Base-by-base conservation (phyloP, 345 rosid species). In the Populus davidiana region DNA sequence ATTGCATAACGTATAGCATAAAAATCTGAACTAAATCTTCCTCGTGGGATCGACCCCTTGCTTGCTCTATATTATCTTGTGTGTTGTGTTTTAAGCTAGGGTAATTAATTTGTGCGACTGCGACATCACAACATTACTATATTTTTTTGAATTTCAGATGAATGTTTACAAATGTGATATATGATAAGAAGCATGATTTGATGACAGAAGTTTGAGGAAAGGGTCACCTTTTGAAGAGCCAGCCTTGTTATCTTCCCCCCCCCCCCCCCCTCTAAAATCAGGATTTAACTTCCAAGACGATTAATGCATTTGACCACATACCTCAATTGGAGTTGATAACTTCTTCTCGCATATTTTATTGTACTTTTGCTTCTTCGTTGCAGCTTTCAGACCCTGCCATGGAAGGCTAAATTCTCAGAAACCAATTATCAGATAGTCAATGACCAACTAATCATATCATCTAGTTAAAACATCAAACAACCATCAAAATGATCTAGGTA, bases 341-440 rank as follows among this genome's bases (percentile, higher is more conserved):
- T 94, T 94, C 90, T 91, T 94, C 87, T 92, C 94, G 33, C 97
- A 89, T 79, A 94, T 92, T 86, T 91, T 87, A 80, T 94, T 96
- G 73, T 94, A 92, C 78, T 94, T 92, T 73, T 92, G 97, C 85
- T 92, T 94, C 82, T 94, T 94, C 63, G 94, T 92, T 47, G 92
- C 94, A 59, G 94, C 97, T 88, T 89, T 92, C 75, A 94, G 85
- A 63, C 98, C 98, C 87, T 91, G 98, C 98, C 97, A 94, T 8
- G 98, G 98, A 77, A 94, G 96, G 86, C 96, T 94, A 81, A 74
- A 73, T 65, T 3, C 29, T 3, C 29, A 56, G 43, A 65, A 64
- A 64, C 70, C 41, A 47, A 20, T 44, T 56, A 64, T 49, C 44
- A 64, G 14, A 43, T 44, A 64, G 38, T 20, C 35, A 56, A 23